phyloP scores from a whole-genome alignment of 1,284 basidiomycete species.

The Rhodotorula sp. region DNA sequence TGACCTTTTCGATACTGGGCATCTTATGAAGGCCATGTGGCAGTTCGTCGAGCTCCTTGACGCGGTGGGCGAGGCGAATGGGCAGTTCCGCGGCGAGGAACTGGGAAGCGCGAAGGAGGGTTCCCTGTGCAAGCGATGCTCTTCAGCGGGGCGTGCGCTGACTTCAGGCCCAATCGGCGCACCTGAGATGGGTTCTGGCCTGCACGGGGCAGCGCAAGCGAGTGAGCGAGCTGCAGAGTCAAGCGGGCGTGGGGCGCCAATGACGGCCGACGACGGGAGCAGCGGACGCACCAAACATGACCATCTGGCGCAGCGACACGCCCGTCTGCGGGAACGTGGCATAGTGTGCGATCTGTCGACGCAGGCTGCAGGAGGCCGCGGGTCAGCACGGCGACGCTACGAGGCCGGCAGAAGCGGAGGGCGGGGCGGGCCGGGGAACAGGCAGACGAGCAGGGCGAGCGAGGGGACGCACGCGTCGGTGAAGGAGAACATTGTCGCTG shows the following conservation, averaged over 20 bases:
- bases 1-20: constrained; percentile 92
- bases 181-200: constrained; percentile 72
- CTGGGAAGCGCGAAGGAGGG: constrained; percentile 78
- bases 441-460: neutral
- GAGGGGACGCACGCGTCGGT: constrained; percentile 20
- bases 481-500: constrained; percentile 22
- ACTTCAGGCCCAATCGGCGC: neutral
- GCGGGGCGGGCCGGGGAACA: neutral
- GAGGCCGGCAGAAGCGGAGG: neutral
- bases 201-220: constrained; percentile 11
- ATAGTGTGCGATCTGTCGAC: constrained; percentile 92
- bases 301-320: constrained; percentile 92
- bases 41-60: constrained; percentile 92
- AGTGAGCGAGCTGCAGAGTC: neutral
- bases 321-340: constrained; percentile 71
- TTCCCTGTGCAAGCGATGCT: constrained; percentile 61
- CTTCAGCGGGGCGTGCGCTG: neutral
- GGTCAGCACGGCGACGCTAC: neutral
- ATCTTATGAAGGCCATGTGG: constrained; percentile 89
- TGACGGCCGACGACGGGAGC: neutral
- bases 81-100: constrained; percentile 80
- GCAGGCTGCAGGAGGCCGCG: constrained; percentile 55
- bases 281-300: constrained; percentile 59
- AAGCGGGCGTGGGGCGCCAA: neutral
- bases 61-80: constrained; percentile 90